phyloP scores from a whole-genome alignment of 805 yeast genomes.

The Kurtzmaniella fragi region DNA sequence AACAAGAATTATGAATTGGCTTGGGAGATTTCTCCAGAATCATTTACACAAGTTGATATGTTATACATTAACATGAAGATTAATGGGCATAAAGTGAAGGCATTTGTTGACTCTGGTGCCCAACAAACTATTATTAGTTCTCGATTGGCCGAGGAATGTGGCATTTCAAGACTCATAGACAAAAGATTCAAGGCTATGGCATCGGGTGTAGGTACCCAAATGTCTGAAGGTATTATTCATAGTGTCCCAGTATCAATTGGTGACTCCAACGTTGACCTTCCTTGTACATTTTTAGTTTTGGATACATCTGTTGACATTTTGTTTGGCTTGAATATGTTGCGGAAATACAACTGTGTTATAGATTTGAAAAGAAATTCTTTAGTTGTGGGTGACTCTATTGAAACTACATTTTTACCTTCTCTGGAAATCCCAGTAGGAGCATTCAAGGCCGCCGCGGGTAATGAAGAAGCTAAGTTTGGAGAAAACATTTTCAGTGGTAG shows the following conservation, averaged over 20 bases:
- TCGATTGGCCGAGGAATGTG: slow-evolving; percentile 65
- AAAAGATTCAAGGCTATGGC: slow-evolving; percentile 78
- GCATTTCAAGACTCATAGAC: slow-evolving; percentile 70
- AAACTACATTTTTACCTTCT: slow-evolving; percentile 69
- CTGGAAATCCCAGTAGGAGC: slow-evolving; percentile 42
- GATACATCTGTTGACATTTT: slow-evolving; percentile 71
- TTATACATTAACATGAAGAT: slow-evolving; percentile 73
- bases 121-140: slow-evolving; percentile 84
- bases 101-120: slow-evolving; percentile 97
- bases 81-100: slow-evolving; percentile 77
- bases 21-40: slow-evolving; percentile 83
- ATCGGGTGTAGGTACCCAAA: slow-evolving; percentile 81
- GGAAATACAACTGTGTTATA: slow-evolving; percentile 78
- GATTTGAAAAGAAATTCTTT: slow-evolving; percentile 66
- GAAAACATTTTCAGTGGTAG: slow-evolving; percentile 3
- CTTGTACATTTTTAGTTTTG: slow-evolving; percentile 40
- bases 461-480: slow-evolving; percentile 8
- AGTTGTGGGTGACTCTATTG: slow-evolving; percentile 62
- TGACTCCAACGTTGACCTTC: slow-evolving; percentile 33
- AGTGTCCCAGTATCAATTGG: slow-evolving; percentile 83
- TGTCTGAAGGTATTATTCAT: slow-evolving; percentile 80
- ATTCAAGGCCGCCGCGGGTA: slow-evolving; percentile 2
- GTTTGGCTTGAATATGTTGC: slow-evolving; percentile 86
- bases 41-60: slow-evolving; percentile 80
- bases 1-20: slow-evolving; percentile 80